Evolutionary conservation across 2,329 filamentous ascomycete genomes (phyloP), one percentile per base, ranked within the genome.

Genomic region (Penicillium corylophilum): DNA sequence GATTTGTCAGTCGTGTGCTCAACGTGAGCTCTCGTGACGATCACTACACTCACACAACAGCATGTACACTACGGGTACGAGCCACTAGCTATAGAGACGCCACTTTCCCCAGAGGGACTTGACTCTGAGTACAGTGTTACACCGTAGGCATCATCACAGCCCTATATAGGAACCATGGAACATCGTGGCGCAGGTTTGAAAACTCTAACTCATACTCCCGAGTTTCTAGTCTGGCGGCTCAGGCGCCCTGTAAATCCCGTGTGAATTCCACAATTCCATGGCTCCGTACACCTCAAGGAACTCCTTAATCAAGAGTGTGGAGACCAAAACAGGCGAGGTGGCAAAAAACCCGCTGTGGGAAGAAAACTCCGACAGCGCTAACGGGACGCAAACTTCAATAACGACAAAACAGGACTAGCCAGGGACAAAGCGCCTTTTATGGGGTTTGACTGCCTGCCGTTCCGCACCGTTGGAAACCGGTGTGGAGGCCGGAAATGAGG

Each of bases 381-480:
- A 54, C 36, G 45, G 40, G 39, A 39, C 48, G 38, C 54, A 54
- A 58, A 61, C 56, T 62, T 59, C 57, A 62, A 60, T 61, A 63
- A 60, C 52, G 41, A 54, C 49, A 24, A 52, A 51, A 56, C 24
- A 28, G 50, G 51, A 47, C 28, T 55, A 45, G 50, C 22, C 49
- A 31, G 40, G 38, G 38, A 39, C 35, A 33, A 33, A 38, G 18
- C 16, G 7, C 18, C 50, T n/a, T n/a, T n/a, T n/a, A 51, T 54
- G 52, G 50, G 42, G 51, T 18, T 50, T 20, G 46, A 40, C 46
- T 51, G 42, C 29, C 48, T 49, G 50, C 53, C 53, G 53, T 60
- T 63, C 59, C 55, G 55, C 57, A 51, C 60, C 57, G 59, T 63
- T 63, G 57, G 57, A 53, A 55, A 53, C 13, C n/a, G 18, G 24